Evolutionary conservation across 2,329 filamentous ascomycete species (phyloP), one percentile per base, ranked within the genome.

Genomic region (Epichloe sylvatica): DNA sequence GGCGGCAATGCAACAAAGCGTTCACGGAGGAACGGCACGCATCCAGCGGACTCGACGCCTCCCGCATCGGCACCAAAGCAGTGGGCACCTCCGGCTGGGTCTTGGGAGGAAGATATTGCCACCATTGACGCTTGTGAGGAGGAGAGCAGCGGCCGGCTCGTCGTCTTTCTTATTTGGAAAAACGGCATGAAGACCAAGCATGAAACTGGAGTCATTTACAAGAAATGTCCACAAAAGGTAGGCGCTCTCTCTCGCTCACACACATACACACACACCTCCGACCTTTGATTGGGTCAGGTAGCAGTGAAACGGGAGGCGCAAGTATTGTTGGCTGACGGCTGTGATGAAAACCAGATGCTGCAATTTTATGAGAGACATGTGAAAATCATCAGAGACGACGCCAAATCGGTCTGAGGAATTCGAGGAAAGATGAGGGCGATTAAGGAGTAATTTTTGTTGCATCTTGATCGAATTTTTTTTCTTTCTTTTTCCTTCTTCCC

Each of bases 161-260:
- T 80, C 34, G 84, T 84, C 1, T 87, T 83, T 56, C 67, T 90
- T 34, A 78, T 79, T 12, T 91, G 86, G 86, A 82, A 80, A 57
- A 80, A 83, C 52, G 80, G 80, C 8, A 71, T 78, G 45, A 89
- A 87, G 69, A 86, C 84, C 1, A 81, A 85, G 60, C 86, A 91
- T 58, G 74, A 78, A 9, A 79, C 86, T 15, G 64, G 72, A 19
- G 73, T 81, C 13, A 75, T 89, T 7, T 86, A 90, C 58, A 75
- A 80, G 59, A 82, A 87, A 57, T 89, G 84, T 56, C 86, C 86
- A 0, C 86, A 91, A 60, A 60, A 83, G 74, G 83, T 84, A 63
- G 50, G 68, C 49, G 6, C n/a, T 23, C 23, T 23, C 23, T 23
- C 6, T 23, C 6, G 6, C 23, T 23, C 23, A 21, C 21, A 21